Evolutionary conservation across 129 eudicot species (phyloP).

Genomic region (Chrysanthemum lavandulifolium): DNA sequence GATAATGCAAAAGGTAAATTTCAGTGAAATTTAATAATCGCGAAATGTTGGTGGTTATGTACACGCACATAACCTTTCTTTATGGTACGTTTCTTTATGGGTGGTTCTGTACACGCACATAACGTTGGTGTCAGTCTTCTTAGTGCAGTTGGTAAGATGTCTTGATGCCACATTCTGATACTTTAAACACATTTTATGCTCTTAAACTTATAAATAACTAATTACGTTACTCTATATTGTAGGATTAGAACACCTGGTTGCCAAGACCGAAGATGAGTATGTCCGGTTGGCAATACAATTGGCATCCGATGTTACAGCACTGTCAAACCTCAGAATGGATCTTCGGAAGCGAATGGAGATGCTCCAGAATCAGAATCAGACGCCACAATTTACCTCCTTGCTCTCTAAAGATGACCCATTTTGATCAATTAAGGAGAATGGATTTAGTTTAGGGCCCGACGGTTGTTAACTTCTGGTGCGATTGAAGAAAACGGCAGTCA

Average conservation of each 20-base stretch:
- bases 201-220: neutral
- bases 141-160: slow-evolving; percentile 70
- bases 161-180: slow-evolving; percentile 1
- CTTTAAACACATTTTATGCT: too few species aligned
- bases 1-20: too few species aligned
- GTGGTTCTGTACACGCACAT: slow-evolving; percentile 89
- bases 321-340: slow-evolving; percentile 68
- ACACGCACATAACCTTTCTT: too few species aligned
- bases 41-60: too few species aligned
- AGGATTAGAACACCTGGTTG: slow-evolving; percentile 76
- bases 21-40: too few species aligned
- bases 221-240: slow-evolving; percentile 15
- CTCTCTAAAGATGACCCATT: slow-evolving; percentile 31
- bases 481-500: slow-evolving; percentile 45
- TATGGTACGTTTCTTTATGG: too few species aligned
- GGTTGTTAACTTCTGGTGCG: slow-evolving; percentile 17
- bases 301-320: slow-evolving; percentile 71
- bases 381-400: slow-evolving; percentile 29
- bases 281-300: slow-evolving; percentile 64
- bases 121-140: slow-evolving; percentile 97
- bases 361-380: slow-evolving; percentile 42
- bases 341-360: slow-evolving; percentile 61
- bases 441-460: slow-evolving; percentile 34
- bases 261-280: slow-evolving; percentile 85
- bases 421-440: slow-evolving; percentile 51